Evolutionary conservation across 768 basidiomycete species (phyloP).

Genomic region (Panellus pusillus): DNA sequence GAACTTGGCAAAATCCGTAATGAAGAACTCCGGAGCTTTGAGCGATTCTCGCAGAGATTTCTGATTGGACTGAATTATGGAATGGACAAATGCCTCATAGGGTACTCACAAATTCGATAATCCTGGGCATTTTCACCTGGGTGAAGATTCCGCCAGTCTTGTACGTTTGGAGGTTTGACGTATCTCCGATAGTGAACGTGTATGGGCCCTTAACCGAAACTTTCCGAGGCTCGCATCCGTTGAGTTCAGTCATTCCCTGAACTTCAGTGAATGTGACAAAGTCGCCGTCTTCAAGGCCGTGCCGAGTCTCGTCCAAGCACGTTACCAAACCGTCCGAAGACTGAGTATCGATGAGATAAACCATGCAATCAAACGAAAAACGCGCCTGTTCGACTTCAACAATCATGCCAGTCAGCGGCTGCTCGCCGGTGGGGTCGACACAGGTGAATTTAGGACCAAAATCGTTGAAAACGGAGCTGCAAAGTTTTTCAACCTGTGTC

Average conservation of each 20-base stretch:
- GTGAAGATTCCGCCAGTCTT: constrained; percentile 91
- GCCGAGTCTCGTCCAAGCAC: constrained; percentile 94
- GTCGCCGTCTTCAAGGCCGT: constrained; percentile 98
- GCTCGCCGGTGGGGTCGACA: constrained; percentile 97
- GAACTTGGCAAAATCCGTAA: constrained; percentile 97
- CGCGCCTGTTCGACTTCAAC: constrained; percentile 86
- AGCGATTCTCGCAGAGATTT: constrained; percentile 92
- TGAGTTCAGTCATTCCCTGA: constrained; percentile 90
- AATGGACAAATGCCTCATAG: not conserved
- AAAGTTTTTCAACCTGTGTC: constrained; percentile 8
- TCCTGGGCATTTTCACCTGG: constrained; percentile 99
- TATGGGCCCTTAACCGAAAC: constrained; percentile 95
- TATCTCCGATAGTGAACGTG: constrained; percentile 95
- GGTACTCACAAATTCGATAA: constrained; percentile 83
- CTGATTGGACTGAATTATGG: constrained; percentile 39
- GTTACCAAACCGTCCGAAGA: constrained; percentile 91
- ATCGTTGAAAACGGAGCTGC: constrained; percentile 91
- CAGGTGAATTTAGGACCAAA: constrained; percentile 94
- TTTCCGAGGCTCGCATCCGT: constrained; percentile 89
- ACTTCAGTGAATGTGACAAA: constrained; percentile 96
- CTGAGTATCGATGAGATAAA: constrained; percentile 36
- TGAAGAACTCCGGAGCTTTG: constrained; percentile 79
- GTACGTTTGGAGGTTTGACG: constrained; percentile 74
- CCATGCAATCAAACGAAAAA: not conserved
- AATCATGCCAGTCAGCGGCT: constrained; percentile 91